These are phyloP conservation scores for Flaveria floridana DNA, from an alignment of 140 eudicot genomes.

Conservation along the genomic window DNA sequence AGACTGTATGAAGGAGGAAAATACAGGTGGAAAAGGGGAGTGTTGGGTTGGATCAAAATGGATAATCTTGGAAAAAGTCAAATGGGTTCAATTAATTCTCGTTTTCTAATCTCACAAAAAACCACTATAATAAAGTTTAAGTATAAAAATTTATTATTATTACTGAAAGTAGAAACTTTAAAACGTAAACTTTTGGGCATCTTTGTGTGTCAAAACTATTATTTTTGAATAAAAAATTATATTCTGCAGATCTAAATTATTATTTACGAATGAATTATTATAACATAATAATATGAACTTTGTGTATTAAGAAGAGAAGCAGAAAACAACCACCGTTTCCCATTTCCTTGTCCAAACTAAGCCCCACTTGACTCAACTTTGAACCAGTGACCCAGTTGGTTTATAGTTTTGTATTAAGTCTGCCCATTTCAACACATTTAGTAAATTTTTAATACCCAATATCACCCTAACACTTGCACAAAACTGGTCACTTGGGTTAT, in stretches of 20 bases:
- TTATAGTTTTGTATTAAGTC: background rate
- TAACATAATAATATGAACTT: background rate
- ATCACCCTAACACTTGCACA: background rate
- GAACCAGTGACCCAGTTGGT: background rate
- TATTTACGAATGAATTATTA: background rate
- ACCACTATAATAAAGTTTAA: background rate
- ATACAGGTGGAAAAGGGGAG: background rate
- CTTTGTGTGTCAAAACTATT: background rate
- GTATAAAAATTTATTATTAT: background rate
- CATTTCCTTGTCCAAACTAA: conserved; percentile 9
- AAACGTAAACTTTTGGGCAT: background rate
- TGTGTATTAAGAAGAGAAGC: background rate
- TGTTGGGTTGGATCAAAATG: conserved; percentile 1
- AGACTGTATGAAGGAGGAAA: background rate
- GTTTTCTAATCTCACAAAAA: background rate
- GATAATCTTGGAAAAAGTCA: background rate
- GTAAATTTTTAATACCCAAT: conserved; percentile 4
- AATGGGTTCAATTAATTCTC: background rate
- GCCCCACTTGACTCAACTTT: conserved; percentile 6
- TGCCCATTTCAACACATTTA: background rate
- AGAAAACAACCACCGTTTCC: background rate
- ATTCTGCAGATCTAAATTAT: background rate
- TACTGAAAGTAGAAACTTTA: background rate
- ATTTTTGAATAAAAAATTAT: background rate
- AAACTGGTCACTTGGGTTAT: background rate